Conservation (phyloP, 2,329 filamentous ascomycete genomes). For the Stemphylium beticola region DNA sequence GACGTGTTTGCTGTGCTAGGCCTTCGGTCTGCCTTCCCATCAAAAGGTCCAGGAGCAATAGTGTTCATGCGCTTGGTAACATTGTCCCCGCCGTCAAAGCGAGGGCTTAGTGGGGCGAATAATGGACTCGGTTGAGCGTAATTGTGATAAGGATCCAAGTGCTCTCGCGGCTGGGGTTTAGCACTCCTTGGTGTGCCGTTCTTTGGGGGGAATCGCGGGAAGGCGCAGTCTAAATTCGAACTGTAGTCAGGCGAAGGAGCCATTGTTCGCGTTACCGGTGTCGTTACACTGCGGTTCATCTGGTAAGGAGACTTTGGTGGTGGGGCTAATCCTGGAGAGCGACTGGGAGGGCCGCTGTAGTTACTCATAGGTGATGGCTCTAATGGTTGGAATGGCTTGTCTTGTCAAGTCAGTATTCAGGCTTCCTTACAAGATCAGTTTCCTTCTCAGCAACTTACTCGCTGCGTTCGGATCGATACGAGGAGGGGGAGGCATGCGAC, state of each 20-base stretch:
- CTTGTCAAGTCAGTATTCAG: constrained; percentile 31
- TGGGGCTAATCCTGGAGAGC: constrained; percentile 30
- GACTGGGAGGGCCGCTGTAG: constrained; percentile 33
- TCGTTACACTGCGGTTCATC: constrained; percentile 46
- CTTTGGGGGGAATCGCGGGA: constrained; percentile 60
- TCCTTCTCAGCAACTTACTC: constrained; percentile 55
- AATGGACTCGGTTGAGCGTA: constrained; percentile 44
- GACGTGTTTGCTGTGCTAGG: constrained; percentile 47
- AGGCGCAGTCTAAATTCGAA: constrained; percentile 57
- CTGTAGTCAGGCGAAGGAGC: constrained; percentile 41
- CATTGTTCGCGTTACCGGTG: constrained; percentile 42
- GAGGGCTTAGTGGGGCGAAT: constrained; percentile 59
- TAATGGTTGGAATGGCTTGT: constrained; percentile 43
- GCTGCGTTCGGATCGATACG: constrained; percentile 64
- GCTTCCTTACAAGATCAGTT: neutral
- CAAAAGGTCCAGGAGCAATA: constrained; percentile 72
- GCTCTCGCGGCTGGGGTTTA: constrained; percentile 29
- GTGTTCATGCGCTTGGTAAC: constrained; percentile 68
- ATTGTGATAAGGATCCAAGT: constrained; percentile 33
- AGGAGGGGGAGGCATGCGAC: constrained; percentile 57
- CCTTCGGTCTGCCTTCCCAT: constrained; percentile 48
- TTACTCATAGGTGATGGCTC: constrained; percentile 38
- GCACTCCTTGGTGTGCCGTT: constrained; percentile 31
- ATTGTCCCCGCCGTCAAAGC: constrained; percentile 49
- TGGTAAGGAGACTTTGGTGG: constrained; percentile 35